These are phyloP conservation scores for Pezicula rhizophila DNA, from an alignment of 2,329 filamentous ascomycete species.

Conservation along the genomic window DNA sequence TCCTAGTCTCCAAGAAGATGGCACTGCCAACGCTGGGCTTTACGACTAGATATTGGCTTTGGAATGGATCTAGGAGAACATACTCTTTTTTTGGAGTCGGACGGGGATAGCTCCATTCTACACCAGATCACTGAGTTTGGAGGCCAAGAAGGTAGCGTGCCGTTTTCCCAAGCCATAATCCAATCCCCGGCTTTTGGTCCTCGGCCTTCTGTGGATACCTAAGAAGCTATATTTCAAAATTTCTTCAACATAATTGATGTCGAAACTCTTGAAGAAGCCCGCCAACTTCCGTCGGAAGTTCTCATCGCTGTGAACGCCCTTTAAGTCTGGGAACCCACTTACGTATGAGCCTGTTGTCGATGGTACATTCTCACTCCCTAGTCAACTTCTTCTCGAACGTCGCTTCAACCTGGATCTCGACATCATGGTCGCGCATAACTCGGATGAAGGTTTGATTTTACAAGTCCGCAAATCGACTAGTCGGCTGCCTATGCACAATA, in stretches of 20 bases:
- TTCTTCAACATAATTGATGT: conserved; percentile 21
- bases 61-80: conserved; percentile 47
- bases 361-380: conserved; percentile 40
- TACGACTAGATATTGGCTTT: conserved; percentile 47
- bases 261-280: neutral
- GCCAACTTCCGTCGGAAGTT: conserved; percentile 5
- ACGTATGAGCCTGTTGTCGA: conserved; percentile 40
- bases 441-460: conserved; percentile 35
- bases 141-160: conserved; percentile 24
- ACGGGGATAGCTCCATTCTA: conserved; percentile 43
- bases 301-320: conserved; percentile 5
- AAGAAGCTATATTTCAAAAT: conserved; percentile 14
- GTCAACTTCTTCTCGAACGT: conserved; percentile 36
- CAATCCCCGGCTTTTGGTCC: conserved; percentile 22
- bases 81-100: conserved; percentile 44
- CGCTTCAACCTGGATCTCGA: conserved; percentile 37
- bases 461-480: conserved; percentile 24
- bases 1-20: conserved; percentile 33
- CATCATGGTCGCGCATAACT: conserved; percentile 40
- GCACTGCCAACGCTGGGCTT: conserved; percentile 40
- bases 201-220: conserved; percentile 3
- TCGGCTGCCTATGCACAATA: conserved; percentile 8
- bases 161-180: conserved; percentile 32
- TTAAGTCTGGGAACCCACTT: neutral
- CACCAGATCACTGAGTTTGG: conserved; percentile 46